Conservation (phyloP, 106 monocot species). For the Cymbidium sinense region DNA sequence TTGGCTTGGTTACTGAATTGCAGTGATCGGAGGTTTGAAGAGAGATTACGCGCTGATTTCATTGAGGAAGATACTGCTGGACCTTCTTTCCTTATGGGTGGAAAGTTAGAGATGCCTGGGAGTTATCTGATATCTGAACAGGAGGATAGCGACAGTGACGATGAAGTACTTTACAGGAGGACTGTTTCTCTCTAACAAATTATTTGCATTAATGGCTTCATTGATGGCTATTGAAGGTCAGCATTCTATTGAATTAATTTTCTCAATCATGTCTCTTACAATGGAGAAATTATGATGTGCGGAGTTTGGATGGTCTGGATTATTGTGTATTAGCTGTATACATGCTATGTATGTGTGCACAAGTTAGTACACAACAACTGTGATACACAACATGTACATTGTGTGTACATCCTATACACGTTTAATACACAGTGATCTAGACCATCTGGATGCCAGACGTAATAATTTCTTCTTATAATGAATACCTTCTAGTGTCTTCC, state of each 20-base stretch:
- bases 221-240: not conserved
- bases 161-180: slow-evolving; percentile 52
- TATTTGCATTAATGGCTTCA: not conserved
- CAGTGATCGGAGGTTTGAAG: slow-evolving; percentile 66
- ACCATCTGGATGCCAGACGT: no score
- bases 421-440: no score
- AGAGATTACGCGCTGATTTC: slow-evolving; percentile 75
- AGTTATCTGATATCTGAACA: slow-evolving; percentile 39
- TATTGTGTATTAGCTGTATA: no score
- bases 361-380: no score
- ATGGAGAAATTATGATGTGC: no score
- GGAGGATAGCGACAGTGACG: slow-evolving; percentile 45
- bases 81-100: slow-evolving; percentile 52
- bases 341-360: no score
- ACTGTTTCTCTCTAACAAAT: slow-evolving; percentile 36
- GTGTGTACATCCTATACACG: no score
- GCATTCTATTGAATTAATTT: not conserved
- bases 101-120: slow-evolving; percentile 45
- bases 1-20: slow-evolving; percentile 89
- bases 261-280: not conserved
- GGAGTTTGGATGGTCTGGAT: no score
- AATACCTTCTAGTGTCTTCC: not conserved
- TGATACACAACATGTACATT: no score
- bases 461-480: no score
- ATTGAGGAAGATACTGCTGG: slow-evolving; percentile 55